Percentiles rank a stretch among this genome's conserved stretches.
These are phyloP conservation scores for Pilasporangium apinafurcum DNA, from an alignment of 352 stramenopile genomes.

Conservation along the genomic window DNA sequence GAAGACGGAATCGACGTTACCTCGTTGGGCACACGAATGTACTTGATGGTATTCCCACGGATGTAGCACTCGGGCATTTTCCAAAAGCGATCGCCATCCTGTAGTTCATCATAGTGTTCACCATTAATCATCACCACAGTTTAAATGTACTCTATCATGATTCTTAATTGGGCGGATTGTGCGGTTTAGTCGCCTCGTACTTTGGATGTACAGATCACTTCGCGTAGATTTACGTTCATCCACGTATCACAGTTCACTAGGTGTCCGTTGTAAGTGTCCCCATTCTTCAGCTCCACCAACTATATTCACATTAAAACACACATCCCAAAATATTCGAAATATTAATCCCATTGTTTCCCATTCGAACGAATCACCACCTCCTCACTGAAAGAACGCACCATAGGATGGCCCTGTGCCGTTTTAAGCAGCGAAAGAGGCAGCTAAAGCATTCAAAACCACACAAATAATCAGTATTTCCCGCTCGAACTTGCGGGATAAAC, in stretches of 20 bases:
- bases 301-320: constrained; percentile 7
- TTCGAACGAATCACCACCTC: neutral
- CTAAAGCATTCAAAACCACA: constrained; percentile 23
- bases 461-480: constrained; percentile 8
- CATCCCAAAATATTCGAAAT: constrained; percentile 1
- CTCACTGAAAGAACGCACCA: constrained; percentile 43
- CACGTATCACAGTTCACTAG: constrained; percentile 97
- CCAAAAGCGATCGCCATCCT: constrained; percentile 97
- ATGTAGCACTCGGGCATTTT: constrained; percentile 99
- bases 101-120: neutral
- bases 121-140: no score
- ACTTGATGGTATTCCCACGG: constrained; percentile 98
- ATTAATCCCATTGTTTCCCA: neutral
- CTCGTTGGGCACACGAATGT: constrained; percentile 96
- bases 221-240: constrained; percentile 99
- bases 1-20: no score
- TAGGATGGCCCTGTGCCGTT: constrained; percentile 92
- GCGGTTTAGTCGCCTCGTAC: constrained; percentile 18
- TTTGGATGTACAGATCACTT: constrained; percentile 98
- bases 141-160: no score
- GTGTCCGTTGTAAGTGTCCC: constrained; percentile 97
- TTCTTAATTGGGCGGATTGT: neutral
- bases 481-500: no score
- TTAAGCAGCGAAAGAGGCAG: constrained; percentile 95
- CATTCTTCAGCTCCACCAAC: constrained; percentile 99